Percentiles rank a stretch among this genome's conserved stretches.
phyloP scores from a whole-genome alignment of 148 eudicot genomes.

The Selenicereus undatus region DNA sequence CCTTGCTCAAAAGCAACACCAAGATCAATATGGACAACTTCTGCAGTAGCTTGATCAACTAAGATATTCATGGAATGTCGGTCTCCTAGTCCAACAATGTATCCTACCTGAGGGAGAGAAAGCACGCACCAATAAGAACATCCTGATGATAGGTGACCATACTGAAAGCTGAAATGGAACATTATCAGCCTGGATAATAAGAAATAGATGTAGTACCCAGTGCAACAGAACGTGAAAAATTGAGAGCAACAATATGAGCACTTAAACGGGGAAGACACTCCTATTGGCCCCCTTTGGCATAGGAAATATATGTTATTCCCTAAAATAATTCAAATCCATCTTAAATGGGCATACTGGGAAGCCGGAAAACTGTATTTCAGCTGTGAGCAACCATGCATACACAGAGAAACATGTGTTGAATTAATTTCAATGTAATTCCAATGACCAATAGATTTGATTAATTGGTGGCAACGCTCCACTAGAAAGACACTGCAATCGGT shows the following conservation, averaged over 20 bases:
- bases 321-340: background rate
- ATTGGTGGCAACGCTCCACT: too few relatives aligned
- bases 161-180: background rate
- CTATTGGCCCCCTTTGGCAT: background rate
- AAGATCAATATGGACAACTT: constrained; percentile 97
- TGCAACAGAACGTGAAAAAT: background rate
- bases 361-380: too few relatives aligned
- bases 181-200: background rate
- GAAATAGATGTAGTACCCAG: background rate
- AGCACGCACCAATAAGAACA: constrained; percentile 4
- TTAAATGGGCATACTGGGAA: too few relatives aligned
- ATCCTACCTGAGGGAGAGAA: constrained; percentile 62
- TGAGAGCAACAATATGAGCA: background rate
- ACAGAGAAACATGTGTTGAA: too few relatives aligned
- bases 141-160: background rate
- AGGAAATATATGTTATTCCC: background rate
- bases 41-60: constrained; percentile 93
- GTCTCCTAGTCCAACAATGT: constrained; percentile 98
- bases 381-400: too few relatives aligned
- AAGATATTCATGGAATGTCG: constrained; percentile 94
- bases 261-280: background rate
- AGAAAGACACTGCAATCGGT: too few relatives aligned
- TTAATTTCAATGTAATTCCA: too few relatives aligned
- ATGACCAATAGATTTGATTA: too few relatives aligned
- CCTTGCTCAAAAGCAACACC: constrained; percentile 99